These are phyloP conservation scores for Herpotrichia juniperi DNA, from an alignment of 2,329 filamentous ascomycete species.

Conservation along the genomic window DNA sequence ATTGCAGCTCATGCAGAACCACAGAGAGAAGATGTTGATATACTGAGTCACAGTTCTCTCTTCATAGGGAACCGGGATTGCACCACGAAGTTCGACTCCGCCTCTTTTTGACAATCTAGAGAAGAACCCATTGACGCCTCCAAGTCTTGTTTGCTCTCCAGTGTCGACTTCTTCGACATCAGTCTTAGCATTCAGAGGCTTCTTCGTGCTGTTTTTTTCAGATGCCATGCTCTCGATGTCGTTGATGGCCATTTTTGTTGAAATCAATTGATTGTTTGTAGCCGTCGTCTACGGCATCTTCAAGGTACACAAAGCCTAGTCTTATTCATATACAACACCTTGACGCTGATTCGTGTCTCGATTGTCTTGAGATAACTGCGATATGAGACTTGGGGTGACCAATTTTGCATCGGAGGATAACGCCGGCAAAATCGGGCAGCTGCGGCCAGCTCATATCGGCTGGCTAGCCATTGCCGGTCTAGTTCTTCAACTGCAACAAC, in stretches of 20 bases:
- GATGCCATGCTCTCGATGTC: constrained; percentile 5
- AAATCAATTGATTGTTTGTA: neutral
- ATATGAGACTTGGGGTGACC: constrained; percentile 1
- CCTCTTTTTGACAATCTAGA: constrained; percentile 27
- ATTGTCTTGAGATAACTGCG: constrained; percentile 2
- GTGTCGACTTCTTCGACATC: constrained; percentile 11
- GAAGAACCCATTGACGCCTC: constrained; percentile 21
- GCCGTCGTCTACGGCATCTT: neutral
- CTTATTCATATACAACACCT: neutral
- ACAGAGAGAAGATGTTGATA: constrained; percentile 65
- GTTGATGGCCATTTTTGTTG: neutral
- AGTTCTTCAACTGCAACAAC: neutral
- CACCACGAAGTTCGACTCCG: constrained; percentile 50
- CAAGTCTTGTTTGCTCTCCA: constrained; percentile 17
- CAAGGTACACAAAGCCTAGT: neutral
- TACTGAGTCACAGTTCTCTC: constrained; percentile 60
- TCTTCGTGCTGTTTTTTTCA: neutral
- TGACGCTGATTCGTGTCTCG: neutral
- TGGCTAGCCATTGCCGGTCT: neutral
- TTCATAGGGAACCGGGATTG: constrained; percentile 62
- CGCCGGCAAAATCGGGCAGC: neutral
- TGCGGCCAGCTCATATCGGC: neutral
- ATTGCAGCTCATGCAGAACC: constrained; percentile 64
- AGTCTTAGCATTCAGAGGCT: neutral
- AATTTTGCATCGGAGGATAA: neutral